Conservation (phyloP, 1,139 yeast species). For the Scheffersomyces insectosa region DNA sequence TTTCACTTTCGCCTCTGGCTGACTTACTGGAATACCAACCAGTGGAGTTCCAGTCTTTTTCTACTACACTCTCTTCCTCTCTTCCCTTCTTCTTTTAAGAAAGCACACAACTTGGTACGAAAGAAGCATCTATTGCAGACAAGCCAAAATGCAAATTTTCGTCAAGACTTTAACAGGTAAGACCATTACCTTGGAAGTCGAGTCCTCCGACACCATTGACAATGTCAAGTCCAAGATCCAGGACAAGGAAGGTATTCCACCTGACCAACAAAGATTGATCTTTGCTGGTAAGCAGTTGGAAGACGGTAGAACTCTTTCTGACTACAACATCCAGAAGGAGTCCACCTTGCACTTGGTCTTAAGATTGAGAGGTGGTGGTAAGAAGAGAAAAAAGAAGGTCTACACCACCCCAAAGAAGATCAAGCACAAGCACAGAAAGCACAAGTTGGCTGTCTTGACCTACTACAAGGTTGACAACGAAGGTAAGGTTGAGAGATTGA, state of each 20-base stretch:
- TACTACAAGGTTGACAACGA: slow-evolving; percentile 99
- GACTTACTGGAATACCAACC: not conserved
- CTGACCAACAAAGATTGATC: slow-evolving; percentile 99
- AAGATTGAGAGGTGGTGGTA: slow-evolving; percentile 99
- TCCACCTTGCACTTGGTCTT: slow-evolving; percentile 96
- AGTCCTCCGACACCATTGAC: slow-evolving; percentile 98
- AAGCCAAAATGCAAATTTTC: slow-evolving; percentile 91
- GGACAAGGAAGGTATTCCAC: slow-evolving; percentile 99
- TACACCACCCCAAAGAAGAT: slow-evolving; percentile 99
- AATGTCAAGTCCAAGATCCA: slow-evolving; percentile 99
- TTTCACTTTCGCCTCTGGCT: too few relatives aligned
- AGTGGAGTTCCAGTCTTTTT: not conserved
- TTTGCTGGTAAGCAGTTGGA: slow-evolving; percentile 99
- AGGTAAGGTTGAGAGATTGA: slow-evolving; percentile 97
- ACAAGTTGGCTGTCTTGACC: slow-evolving; percentile 98
- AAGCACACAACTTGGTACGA: slow-evolving; percentile 39
- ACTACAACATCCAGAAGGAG: slow-evolving; percentile 99
- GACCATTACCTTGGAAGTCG: slow-evolving; percentile 99
- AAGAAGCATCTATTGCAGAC: slow-evolving; percentile 53
- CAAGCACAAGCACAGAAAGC: slow-evolving; percentile 99
- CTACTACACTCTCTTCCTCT: slow-evolving; percentile 1
- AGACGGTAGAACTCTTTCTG: slow-evolving; percentile 98
- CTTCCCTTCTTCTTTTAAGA: slow-evolving; percentile 3
- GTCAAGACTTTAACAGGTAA: slow-evolving; percentile 99
- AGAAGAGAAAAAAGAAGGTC: slow-evolving; percentile 99